Evolutionary conservation across 1,284 basidiomycete species (phyloP).

Genomic region (Austroboletus novae-zelandiae): DNA sequence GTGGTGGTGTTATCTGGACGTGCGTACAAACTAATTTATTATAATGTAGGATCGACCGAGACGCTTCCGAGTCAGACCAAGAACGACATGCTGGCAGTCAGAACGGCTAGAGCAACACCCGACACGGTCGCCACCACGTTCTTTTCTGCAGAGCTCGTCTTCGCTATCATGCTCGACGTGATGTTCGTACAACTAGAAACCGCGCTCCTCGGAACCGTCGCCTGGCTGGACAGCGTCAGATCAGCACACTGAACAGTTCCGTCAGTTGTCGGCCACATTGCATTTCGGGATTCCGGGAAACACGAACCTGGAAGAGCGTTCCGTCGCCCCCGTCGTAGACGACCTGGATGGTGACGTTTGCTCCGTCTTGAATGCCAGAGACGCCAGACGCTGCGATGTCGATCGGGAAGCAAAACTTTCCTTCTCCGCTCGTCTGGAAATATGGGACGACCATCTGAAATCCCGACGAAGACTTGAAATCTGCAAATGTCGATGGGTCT

Average conservation of each 20-base stretch:
- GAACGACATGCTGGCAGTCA: slow-evolving; percentile 5
- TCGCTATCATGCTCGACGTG: slow-evolving; percentile 12
- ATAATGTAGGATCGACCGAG: too few species aligned
- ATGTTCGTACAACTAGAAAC: slow-evolving; percentile 25
- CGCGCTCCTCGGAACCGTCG: slow-evolving; percentile 21
- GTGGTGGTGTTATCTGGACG: too few species aligned
- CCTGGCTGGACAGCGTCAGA: slow-evolving; percentile 26
- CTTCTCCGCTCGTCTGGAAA: slow-evolving; percentile 45
- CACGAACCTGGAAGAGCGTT: slow-evolving; percentile 48
- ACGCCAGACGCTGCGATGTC: slow-evolving; percentile 45
- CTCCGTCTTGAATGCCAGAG: slow-evolving; percentile 44
- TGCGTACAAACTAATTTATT: too few species aligned
- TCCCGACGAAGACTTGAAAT: slow-evolving; percentile 47
- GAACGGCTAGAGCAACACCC: slow-evolving; percentile 2
- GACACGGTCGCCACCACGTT: slow-evolving; percentile 6
- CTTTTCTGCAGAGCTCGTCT: slow-evolving; percentile 13
- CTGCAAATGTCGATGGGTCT: slow-evolving; percentile 51
- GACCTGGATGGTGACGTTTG: slow-evolving; percentile 50
- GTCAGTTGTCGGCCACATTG: not conserved
- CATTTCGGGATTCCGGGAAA: not conserved
- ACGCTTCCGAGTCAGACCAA: not conserved
- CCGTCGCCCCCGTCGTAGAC: slow-evolving; percentile 53
- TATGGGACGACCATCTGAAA: slow-evolving; percentile 38
- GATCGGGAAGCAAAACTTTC: slow-evolving; percentile 53
- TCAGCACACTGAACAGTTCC: slow-evolving; percentile 26